Evolutionary conservation across 208 protist genomes (phyloP), one percentile per base, ranked within the genome.

Genomic region (Trypanosomatidae sp.): DNA sequence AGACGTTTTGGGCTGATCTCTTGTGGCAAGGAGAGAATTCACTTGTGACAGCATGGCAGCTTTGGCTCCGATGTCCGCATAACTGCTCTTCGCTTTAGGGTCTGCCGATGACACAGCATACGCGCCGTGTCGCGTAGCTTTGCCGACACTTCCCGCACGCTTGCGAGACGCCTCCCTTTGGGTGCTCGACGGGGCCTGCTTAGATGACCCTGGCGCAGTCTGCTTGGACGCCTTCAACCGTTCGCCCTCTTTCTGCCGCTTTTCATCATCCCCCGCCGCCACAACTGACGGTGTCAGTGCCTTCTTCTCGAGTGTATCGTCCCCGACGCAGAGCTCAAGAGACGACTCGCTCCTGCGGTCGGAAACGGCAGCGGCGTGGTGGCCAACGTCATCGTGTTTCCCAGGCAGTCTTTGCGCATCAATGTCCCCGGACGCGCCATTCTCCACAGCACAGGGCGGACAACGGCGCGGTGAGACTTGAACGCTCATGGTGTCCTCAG

Each of bases 281-380:
- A 41, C 46, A 7, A 22, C 15, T 13, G 46, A 3, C 15, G n/a
- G 5, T 7, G 41, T 28, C 12, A 17, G 25, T 41, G 9, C 2
- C 28, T 58, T 8, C 39, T 41, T 41, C 46, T 19, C 28, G 3
- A 28, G 52, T 39, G 62, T 46, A 13, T 70, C 74, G 33, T 79
- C 69, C 41, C 69, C 74, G 25, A 74, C 30, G 13, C 22, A 28
- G n/a, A 74, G 50, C 36, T 74, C 74, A 15, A 71, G 36, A 5
- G 74, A 79, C 3, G 52, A 69, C 28, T 66, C 64, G 25, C 50
- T 74, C 9, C 28, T 66, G n/a, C 64, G 43, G 30, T 62, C 43
- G 15, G 28, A 12, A 39, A 46, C 12, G 9, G 33, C 17, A 73
- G 66, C 33, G 50, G 64, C 4, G 73, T 73, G n/a, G 22, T 69